phyloP scores from a whole-genome alignment of 805 yeast genomes.

The Cyberlindnera xylosilytica region DNA sequence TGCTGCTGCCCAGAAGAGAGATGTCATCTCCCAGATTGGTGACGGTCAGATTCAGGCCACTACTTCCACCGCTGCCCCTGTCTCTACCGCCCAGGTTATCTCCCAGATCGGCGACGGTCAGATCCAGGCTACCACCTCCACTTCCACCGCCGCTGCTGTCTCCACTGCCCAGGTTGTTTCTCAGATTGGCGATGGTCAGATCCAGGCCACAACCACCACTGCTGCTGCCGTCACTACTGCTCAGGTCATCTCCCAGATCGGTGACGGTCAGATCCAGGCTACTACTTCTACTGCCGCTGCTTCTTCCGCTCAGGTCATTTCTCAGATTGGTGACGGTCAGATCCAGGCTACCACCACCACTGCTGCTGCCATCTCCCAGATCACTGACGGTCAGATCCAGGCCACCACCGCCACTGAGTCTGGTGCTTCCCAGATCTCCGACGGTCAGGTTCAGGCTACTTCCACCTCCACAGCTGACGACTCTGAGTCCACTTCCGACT shows the following conservation, averaged over 20 bases:
- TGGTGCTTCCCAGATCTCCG: conserved; percentile 16
- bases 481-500: conserved; percentile 17
- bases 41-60: conserved; percentile 58
- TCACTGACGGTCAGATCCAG: conserved; percentile 25
- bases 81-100: conserved; percentile 31
- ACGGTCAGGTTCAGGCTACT: conserved; percentile 23
- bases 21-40: conserved; percentile 51
- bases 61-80: conserved; percentile 33
- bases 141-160: conserved; percentile 38
- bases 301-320: conserved; percentile 30
- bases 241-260: conserved; percentile 25
- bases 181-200: conserved; percentile 24
- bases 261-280: conserved; percentile 34
- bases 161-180: conserved; percentile 22
- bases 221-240: conserved; percentile 24
- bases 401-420: conserved; percentile 29
- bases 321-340: conserved; percentile 61
- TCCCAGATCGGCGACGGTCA: conserved; percentile 48
- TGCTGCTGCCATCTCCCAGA: conserved; percentile 20
- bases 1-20: conserved; percentile 33
- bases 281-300: conserved; percentile 22
- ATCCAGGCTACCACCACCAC: conserved; percentile 38
- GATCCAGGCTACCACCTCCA: conserved; percentile 27
- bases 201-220: conserved; percentile 28
- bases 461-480: conserved; percentile 2